A percentile compares a stretch with the other conserved stretches of the same genome.
These are phyloP conservation scores for Monosporozyma unispora DNA, from an alignment of 805 yeast species.

Conservation along the genomic window DNA sequence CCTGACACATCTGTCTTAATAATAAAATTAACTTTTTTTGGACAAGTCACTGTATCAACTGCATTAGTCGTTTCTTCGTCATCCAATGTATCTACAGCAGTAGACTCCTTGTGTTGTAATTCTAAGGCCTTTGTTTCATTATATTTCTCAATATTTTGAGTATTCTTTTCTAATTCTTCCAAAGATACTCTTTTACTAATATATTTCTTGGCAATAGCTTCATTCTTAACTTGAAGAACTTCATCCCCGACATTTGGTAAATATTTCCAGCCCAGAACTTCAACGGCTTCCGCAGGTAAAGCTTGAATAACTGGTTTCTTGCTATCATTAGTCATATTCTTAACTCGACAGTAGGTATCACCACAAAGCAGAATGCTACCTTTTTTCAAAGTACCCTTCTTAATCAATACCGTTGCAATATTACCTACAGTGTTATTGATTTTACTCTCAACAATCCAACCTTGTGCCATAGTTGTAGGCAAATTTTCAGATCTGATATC, in stretches of 20 bases:
- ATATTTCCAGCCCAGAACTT: slow-evolving; percentile 89
- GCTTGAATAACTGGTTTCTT: slow-evolving; percentile 59
- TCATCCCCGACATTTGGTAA: slow-evolving; percentile 87
- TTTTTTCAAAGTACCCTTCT: slow-evolving; percentile 62
- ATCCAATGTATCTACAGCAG: slow-evolving; percentile 44
- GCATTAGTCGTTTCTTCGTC: slow-evolving; percentile 29
- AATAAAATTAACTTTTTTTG: slow-evolving; percentile 46
- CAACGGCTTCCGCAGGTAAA: slow-evolving; percentile 83
- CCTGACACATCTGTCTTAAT: slow-evolving; percentile 91
- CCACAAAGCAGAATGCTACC: slow-evolving; percentile 83
- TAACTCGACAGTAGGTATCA: slow-evolving; percentile 73
- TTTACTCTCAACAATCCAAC: slow-evolving; percentile 83
- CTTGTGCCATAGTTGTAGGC: slow-evolving; percentile 49
- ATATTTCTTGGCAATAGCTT: slow-evolving; percentile 67
- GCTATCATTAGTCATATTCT: slow-evolving; percentile 64
- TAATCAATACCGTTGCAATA: slow-evolving; percentile 75
- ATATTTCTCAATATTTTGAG: slow-evolving; percentile 56
- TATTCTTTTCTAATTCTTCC: slow-evolving; percentile 46
- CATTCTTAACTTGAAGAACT: slow-evolving; percentile 66
- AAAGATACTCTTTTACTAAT: slow-evolving; percentile 57
- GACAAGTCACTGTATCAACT: slow-evolving; percentile 17
- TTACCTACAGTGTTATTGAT: slow-evolving; percentile 75
- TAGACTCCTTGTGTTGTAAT: slow-evolving; percentile 30
- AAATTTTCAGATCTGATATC: slow-evolving; percentile 58
- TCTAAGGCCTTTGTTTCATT: slow-evolving; percentile 54